Base-by-base conservation (phyloP, 257 asterid species). In the Solanum arcanum region DNA sequence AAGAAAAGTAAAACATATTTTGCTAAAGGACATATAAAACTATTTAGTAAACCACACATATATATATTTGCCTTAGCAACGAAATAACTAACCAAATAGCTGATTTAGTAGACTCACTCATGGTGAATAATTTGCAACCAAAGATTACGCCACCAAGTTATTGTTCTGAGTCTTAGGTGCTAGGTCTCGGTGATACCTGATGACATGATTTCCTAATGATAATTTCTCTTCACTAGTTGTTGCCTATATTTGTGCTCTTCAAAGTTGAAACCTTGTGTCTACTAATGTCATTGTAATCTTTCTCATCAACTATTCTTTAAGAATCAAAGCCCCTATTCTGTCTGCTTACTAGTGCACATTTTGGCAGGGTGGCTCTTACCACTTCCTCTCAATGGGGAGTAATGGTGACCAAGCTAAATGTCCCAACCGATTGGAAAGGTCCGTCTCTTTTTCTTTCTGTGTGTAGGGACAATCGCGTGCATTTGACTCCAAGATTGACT, bases 351-450 rank as follows among this genome's bases (percentile, higher is more conserved):
- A 42, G 42, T 46, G 18, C 27, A 78, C 84, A 33, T 74, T 70
- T 85, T 88, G 85, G 90, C 94, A 97, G 99, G 95, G 98, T 95
- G 86, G 87, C 95, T 72, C 96, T 97, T 44, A 93, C 98, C 35
- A 92, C 98, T 76, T 96, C 99, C 73, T 86, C 88, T 15, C 94
- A 94, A 90, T 97, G 99, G 99, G 99, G 99, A 89, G 91, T 87
- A 78, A 90, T 94, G 95, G 94, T 90, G 86, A 94, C 98, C 23
- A 96, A 96, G 89, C 93, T 96, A 35, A 90, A 90, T 16, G 99
- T 97, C 87, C 97, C 99, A 27, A 96, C 91, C 20, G 99, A 97
- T 87, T 97, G 99, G 99, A 97, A 97, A 96, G 99, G 99, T 97
- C 85, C 39, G 21, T 89, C 85, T 89, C 83, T 82, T 60, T 86